phyloP scores from a whole-genome alignment of 805 yeast genomes.

The Metschnikowia drakensbergensis region DNA sequence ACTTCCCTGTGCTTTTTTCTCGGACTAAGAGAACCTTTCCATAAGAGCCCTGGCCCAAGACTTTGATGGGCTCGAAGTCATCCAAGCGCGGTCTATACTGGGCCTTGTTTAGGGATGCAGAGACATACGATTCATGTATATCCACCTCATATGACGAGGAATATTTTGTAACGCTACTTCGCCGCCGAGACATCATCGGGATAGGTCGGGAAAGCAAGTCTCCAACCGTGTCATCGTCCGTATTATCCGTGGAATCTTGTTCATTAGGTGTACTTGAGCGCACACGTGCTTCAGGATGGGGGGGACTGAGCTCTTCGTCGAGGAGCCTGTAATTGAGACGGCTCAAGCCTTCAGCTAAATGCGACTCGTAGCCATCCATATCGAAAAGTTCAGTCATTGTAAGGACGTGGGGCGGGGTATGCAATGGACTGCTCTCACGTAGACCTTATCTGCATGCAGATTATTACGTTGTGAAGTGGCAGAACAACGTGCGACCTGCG shows the following conservation, averaged over 20 bases:
- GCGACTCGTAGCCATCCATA: constrained; percentile 34
- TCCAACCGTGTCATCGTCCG: constrained; percentile 16
- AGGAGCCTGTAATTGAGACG: constrained; percentile 27
- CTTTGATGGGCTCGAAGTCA: constrained; percentile 76
- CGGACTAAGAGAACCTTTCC: constrained; percentile 81
- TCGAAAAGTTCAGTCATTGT: constrained; percentile 33
- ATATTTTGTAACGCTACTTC: constrained; percentile 18
- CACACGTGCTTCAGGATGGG: neutral
- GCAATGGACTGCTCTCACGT: neutral
- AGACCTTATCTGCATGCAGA: neutral
- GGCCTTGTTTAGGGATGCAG: constrained; percentile 20
- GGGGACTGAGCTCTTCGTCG: constrained; percentile 13
- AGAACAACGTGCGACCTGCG: constrained; percentile 1
- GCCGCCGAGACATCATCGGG: constrained; percentile 14
- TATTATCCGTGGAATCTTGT: constrained; percentile 14
- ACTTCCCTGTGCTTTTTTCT: constrained; percentile 54
- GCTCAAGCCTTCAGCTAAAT: constrained; percentile 10
- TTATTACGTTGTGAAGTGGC: neutral
- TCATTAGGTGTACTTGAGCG: neutral
- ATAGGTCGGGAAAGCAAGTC: constrained; percentile 17
- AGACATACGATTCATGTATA: constrained; percentile 29
- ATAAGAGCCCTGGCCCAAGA: constrained; percentile 82
- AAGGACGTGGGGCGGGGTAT: neutral
- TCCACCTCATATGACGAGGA: constrained; percentile 34
- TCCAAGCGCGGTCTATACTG: constrained; percentile 19